Percentiles rank a stretch among this genome's conserved stretches.
phyloP scores from a whole-genome alignment of 2,329 filamentous ascomycete species.

The Colletotrichum sansevieriae region DNA sequence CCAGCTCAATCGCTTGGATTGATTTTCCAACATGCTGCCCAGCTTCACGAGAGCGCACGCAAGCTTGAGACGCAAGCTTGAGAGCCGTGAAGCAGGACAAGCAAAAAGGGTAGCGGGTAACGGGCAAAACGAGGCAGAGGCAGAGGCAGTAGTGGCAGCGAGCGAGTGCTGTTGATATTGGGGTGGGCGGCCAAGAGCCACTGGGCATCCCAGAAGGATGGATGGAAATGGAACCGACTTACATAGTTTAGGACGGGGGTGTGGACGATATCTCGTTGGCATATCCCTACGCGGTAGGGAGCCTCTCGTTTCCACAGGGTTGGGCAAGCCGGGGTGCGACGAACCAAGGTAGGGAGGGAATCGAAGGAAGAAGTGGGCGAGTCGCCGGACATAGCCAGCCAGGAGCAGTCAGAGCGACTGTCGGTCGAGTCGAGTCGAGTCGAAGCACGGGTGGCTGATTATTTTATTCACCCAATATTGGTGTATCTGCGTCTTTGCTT shows the following conservation, averaged over 20 bases:
- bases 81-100: background rate
- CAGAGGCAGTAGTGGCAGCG: background rate
- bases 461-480: background rate
- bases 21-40: background rate
- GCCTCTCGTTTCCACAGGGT: constrained; percentile 40
- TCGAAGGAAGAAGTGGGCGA: constrained; percentile 40
- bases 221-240: constrained; percentile 39
- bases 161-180: constrained; percentile 35
- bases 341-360: constrained; percentile 40
- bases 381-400: constrained; percentile 28
- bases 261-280: constrained; percentile 38
- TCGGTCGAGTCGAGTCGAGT: constrained; percentile 18
- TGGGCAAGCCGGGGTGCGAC: constrained; percentile 38
- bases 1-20: background rate
- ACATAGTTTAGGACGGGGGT: constrained; percentile 39
- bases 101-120: background rate
- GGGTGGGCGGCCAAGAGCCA: constrained; percentile 35
- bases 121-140: constrained; percentile 1
- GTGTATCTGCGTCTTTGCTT: constrained; percentile 16
- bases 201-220: constrained; percentile 34
- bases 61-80: constrained; percentile 11
- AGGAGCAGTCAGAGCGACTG: background rate
- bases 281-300: constrained; percentile 39
- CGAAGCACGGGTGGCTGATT: constrained; percentile 10
- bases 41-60: background rate